A percentile compares a stretch with the other conserved stretches of the same genome.
phyloP scores from a whole-genome alignment of 257 asterid species.

The Salvia splendens region DNA sequence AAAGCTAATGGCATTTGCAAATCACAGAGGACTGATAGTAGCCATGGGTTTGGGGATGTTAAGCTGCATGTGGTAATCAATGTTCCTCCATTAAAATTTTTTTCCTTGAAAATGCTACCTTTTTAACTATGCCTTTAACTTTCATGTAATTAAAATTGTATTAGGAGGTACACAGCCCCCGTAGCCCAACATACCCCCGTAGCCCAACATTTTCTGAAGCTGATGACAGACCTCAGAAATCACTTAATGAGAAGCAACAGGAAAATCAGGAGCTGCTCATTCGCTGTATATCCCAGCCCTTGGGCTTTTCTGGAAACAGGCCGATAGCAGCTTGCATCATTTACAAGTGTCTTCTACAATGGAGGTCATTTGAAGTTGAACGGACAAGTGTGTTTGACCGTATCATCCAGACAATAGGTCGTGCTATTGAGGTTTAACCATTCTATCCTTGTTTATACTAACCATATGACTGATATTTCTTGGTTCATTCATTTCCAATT shows the following conservation, averaged over 20 bases:
- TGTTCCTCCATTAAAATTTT: conserved; percentile 31
- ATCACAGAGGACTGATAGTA: conserved; percentile 83
- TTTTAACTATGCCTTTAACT: conserved; percentile 12
- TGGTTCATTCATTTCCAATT: too few species aligned
- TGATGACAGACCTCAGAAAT: conserved; percentile 95
- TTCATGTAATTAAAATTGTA: conserved; percentile 36
- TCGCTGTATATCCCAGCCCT: conserved; percentile 76
- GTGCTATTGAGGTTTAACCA: conserved; percentile 83
- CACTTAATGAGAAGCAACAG: conserved; percentile 93
- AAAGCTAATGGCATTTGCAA: conserved; percentile 36
- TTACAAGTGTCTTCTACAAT: conserved; percentile 92
- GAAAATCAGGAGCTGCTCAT: conserved; percentile 93
- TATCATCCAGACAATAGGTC: conserved; percentile 94
- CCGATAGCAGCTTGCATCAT: conserved; percentile 96
- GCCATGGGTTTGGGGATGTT: conserved; percentile 49
- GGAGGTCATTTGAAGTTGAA: conserved; percentile 99
- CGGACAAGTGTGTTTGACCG: conserved; percentile 91
- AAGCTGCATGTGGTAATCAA: conserved; percentile 69
- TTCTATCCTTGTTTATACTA: too few species aligned
- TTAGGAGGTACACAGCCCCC: conserved; percentile 90
- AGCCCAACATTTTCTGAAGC: conserved; percentile 71
- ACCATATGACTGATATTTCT: too few species aligned
- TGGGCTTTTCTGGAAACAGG: conserved; percentile 85
- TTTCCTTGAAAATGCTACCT: conserved; percentile 20
- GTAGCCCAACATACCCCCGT: conserved; percentile 74